A percentile compares a stretch with the other conserved stretches of the same genome.
These are phyloP conservation scores for Ascochyta pisi DNA, from an alignment of 2,329 filamentous ascomycete genomes.

Conservation along the genomic window DNA sequence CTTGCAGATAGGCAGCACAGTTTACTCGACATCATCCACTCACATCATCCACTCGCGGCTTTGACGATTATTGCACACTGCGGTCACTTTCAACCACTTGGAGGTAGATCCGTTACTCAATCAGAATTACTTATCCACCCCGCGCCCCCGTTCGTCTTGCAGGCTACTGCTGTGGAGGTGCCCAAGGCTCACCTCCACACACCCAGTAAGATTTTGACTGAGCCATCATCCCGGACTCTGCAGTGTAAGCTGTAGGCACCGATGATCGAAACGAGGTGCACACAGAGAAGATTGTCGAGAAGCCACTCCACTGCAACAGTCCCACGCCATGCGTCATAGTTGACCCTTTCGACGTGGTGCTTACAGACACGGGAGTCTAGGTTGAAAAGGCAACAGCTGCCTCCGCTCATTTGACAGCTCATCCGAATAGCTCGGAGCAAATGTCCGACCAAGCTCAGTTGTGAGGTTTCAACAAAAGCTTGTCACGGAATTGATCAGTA, in stretches of 20 bases:
- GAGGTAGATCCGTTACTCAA: constrained; percentile 24
- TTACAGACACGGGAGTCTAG: neutral
- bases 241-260: constrained; percentile 6
- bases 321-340: neutral
- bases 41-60: constrained; percentile 19
- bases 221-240: neutral
- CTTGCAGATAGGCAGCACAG: constrained; percentile 20
- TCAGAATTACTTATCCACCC: constrained; percentile 22
- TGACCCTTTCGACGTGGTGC: neutral
- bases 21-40: constrained; percentile 20
- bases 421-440: neutral
- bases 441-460: neutral
- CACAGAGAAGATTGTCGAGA: neutral
- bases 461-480: neutral
- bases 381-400: no score
- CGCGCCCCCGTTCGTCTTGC: constrained; percentile 13
- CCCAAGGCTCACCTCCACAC: neutral
- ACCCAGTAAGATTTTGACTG: neutral
- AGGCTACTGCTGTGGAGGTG: constrained; percentile 5
- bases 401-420: neutral
- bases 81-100: constrained; percentile 16
- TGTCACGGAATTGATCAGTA: neutral
- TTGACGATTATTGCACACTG: constrained; percentile 34
- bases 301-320: neutral
- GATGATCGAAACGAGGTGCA: neutral